Base-by-base conservation (phyloP, 2,329 filamentous ascomycete genomes). In the Fonsecaea pedrosoi region DNA sequence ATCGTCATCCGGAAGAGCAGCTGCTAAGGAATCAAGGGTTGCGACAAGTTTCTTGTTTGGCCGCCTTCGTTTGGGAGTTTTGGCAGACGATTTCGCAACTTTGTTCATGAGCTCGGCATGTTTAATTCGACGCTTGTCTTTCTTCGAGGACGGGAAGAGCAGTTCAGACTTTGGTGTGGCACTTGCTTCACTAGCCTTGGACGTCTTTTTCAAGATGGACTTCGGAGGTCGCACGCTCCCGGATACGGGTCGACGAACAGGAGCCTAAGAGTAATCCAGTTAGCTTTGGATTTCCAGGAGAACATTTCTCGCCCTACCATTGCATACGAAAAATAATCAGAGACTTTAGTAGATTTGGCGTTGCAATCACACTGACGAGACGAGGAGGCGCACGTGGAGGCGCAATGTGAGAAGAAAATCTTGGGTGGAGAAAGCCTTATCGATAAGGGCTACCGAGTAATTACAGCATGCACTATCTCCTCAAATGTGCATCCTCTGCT, bases 111-210 rank as follows among this genome's bases (percentile, higher is more conserved):
- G 92, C 13, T 89, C 81, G 0, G 90, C 90, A 82, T 92, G 92
- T 76, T 93, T 94, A 73, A 96, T 92, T 38, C 85, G 82, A 30
- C 90, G 90, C 82, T 94, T 96, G 82, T 96, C 92, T 76, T 87
- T 89, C 80, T 97, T 98, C 70, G 85, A 88, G 62, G 88, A 85
- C 68, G 88, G 82, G 78, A 94, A 94, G 6, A 73, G 65, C 35
- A 68, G 64, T 7, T 64, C 65, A 30, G 34, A 13, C 9, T 62
- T 40, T 15, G 62, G 25, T 7, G 30, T 34, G 9, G 55, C 30
- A 25, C 55, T 54, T 34, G 60, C 32, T 7, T 7, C 40, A 12
- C 21, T 35, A 10, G 55, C 38, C 13, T 59, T 56, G 10, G 57
- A 58, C 6, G 63, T 13, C 21, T 62, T 67, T 55, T 70, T 70